Percentiles rank a stretch among this genome's conserved stretches.
These are phyloP conservation scores for Butyriboletus appendiculatus DNA, from an alignment of 1,284 basidiomycete genomes.

Conservation along the genomic window DNA sequence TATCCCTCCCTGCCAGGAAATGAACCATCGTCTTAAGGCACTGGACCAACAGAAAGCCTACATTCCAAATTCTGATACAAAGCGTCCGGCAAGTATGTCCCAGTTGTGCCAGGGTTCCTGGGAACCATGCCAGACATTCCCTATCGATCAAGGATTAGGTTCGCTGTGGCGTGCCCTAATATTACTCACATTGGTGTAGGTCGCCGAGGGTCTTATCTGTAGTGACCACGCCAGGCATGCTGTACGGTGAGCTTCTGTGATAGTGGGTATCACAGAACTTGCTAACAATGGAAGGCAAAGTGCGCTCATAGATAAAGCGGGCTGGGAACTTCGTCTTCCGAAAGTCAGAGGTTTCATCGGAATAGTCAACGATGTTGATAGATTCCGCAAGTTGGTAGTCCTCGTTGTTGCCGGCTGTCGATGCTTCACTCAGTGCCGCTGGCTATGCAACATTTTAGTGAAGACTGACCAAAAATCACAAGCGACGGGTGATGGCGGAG, in stretches of 20 bases:
- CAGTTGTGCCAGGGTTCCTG: constrained; percentile 91
- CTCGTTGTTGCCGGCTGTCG: constrained; percentile 86
- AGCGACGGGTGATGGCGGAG: constrained; percentile 77
- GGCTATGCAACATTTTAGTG: background rate
- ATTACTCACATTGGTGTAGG: constrained; percentile 75
- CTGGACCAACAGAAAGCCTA: constrained; percentile 36
- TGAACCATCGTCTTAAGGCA: background rate
- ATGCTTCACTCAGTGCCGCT: constrained; percentile 4
- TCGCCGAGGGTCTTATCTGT: constrained; percentile 81
- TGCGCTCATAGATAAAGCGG: constrained; percentile 83
- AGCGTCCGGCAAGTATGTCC: constrained; percentile 82
- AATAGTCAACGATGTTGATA: constrained; percentile 76
- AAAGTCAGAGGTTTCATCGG: constrained; percentile 79
- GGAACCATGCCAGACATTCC: constrained; percentile 90
- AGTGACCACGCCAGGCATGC: constrained; percentile 72
- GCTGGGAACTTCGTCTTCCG: constrained; percentile 84
- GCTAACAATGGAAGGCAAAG: constrained; percentile 73
- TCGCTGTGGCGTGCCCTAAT: background rate
- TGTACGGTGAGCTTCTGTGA: constrained; percentile 85
- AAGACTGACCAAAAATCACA: constrained; percentile 73
- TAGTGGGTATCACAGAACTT: constrained; percentile 71
- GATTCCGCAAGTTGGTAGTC: constrained; percentile 85
- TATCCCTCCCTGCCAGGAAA: constrained; percentile 65
- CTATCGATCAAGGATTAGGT: constrained; percentile 35
- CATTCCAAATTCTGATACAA: constrained; percentile 91